A percentile compares a stretch with the other conserved stretches of the same genome.
Conservation (phyloP, 257 asterid genomes). For the Catharanthus roseus region DNA sequence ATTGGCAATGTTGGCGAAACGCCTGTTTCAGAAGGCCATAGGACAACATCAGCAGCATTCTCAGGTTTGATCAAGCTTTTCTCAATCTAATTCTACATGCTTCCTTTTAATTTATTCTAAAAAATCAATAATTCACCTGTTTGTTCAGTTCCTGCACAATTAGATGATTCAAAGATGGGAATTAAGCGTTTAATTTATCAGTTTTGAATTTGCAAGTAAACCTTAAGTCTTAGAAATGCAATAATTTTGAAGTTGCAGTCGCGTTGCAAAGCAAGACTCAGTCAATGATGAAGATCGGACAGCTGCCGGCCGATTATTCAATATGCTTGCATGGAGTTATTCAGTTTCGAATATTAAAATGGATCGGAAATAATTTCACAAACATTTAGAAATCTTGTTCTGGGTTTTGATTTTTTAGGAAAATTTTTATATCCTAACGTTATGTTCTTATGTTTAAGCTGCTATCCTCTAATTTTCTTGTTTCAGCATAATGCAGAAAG, state of each 20-base stretch:
- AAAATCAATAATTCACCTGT: conserved; percentile 3
- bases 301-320: neutral
- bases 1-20: conserved; percentile 64
- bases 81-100: neutral
- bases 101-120: too few species aligned
- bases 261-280: neutral
- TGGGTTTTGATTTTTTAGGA: neutral
- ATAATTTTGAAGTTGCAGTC: neutral
- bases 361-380: neutral
- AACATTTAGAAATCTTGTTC: too few species aligned
- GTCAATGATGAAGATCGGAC: neutral
- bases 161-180: neutral
- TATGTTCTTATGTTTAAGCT: neutral
- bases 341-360: neutral
- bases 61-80: conserved; percentile 3
- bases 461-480: conserved; percentile 1
- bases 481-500: conserved; percentile 44
- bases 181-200: neutral
- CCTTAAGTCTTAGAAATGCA: neutral
- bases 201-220: neutral
- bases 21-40: conserved; percentile 64
- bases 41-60: conserved; percentile 33
- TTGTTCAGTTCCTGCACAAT: neutral
- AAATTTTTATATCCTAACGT: neutral
- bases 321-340: neutral